phyloP scores from a whole-genome alignment of 1,284 basidiomycete species.

The Apiotrichum brassicae region DNA sequence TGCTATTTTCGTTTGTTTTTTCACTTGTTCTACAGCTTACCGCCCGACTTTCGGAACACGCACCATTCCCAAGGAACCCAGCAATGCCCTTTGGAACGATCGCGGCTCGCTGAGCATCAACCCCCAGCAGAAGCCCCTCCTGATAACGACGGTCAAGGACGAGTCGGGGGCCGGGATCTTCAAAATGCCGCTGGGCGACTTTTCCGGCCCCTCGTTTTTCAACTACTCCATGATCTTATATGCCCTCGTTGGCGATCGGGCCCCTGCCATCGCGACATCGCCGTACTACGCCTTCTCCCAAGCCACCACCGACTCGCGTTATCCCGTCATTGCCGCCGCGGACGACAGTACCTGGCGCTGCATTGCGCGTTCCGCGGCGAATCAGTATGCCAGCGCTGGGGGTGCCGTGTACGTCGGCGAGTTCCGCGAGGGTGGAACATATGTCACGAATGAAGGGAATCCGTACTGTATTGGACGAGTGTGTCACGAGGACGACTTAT shows the following conservation, averaged over 20 bases:
- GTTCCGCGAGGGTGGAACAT: conserved; percentile 61
- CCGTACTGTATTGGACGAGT: no score
- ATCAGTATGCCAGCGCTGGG: conserved; percentile 58
- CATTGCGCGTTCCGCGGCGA: conserved; percentile 61
- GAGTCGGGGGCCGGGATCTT: no score
- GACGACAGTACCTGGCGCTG: conserved; percentile 46
- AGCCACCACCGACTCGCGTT: conserved; percentile 45
- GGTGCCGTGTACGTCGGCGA: conserved; percentile 63
- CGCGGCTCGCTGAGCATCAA: conserved; percentile 57
- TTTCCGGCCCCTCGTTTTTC: no score
- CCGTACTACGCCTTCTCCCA: conserved; percentile 52
- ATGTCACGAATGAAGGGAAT: conserved; percentile 28
- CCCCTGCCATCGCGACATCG: conserved; percentile 51
- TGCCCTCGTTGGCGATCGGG: conserved; percentile 52
- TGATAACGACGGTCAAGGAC: conserved; percentile 61
- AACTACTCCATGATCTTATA: no score
- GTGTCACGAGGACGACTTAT: no score
- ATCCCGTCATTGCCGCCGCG: conserved; percentile 57
- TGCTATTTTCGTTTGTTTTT: no score
- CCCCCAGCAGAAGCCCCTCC: conserved; percentile 55
- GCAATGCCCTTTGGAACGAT: conserved; percentile 60
- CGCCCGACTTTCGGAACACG: conserved; percentile 29
- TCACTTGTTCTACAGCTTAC: conserved; percentile 24
- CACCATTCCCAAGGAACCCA: conserved; percentile 48
- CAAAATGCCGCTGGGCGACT: no score